These are phyloP conservation scores for Sisymbrium altissimum DNA, from an alignment of 345 rosid species.

Conservation along the genomic window DNA sequence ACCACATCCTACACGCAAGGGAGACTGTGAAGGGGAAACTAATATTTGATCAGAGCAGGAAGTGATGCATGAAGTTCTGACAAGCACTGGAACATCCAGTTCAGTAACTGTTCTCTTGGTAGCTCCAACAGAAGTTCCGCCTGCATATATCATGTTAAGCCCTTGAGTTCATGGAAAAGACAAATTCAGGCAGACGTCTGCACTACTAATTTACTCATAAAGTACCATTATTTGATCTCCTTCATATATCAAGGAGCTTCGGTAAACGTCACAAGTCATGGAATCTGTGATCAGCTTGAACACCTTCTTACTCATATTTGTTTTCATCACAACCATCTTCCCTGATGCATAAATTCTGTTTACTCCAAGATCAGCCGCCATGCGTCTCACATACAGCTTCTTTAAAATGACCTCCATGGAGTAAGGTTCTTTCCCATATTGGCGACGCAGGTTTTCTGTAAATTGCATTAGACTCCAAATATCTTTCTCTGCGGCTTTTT, in stretches of 20 bases:
- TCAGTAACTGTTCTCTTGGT: slow-evolving; percentile 80
- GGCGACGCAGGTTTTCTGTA: slow-evolving; percentile 80
- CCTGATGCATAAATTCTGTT: slow-evolving; percentile 70
- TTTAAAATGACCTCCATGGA: slow-evolving; percentile 87
- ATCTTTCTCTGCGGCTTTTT: slow-evolving; percentile 82
- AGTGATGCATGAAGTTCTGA: slow-evolving; percentile 78
- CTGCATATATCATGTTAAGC: slow-evolving; percentile 41
- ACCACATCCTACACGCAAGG: slow-evolving; percentile 15
- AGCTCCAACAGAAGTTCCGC: slow-evolving; percentile 95
- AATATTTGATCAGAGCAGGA: slow-evolving; percentile 80
- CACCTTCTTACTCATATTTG: slow-evolving; percentile 73
- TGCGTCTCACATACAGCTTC: slow-evolving; percentile 87
- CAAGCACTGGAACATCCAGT: slow-evolving; percentile 92
- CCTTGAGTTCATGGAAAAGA: slow-evolving; percentile 1
- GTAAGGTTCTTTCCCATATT: slow-evolving; percentile 86
- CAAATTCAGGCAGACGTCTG: neutral
- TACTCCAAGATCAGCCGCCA: slow-evolving; percentile 97
- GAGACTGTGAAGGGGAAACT: slow-evolving; percentile 22
- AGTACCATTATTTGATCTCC: slow-evolving; percentile 79
- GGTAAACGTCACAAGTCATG: slow-evolving; percentile 60
- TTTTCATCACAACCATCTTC: slow-evolving; percentile 83
- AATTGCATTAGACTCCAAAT: slow-evolving; percentile 83
- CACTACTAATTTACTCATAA: neutral
- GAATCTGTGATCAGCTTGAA: slow-evolving; percentile 82
- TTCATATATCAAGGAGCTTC: slow-evolving; percentile 59